Evolutionary conservation across 2,329 filamentous ascomycete species (phyloP).

Genomic region (Fusarium sp.): DNA sequence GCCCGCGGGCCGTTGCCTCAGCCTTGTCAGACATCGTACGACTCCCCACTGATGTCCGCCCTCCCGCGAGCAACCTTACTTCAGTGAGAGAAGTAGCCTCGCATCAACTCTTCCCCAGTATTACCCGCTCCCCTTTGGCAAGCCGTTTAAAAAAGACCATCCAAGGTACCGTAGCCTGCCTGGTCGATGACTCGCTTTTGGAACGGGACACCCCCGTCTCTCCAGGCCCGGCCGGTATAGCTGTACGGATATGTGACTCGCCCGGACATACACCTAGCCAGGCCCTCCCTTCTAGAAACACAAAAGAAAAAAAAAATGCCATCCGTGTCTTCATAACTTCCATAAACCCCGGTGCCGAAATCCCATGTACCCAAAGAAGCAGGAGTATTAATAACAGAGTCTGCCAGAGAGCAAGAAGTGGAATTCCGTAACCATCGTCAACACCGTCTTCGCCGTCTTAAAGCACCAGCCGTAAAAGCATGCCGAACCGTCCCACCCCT

Average conservation of each 20-base stretch:
- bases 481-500: slow-evolving; percentile 39
- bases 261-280: slow-evolving; percentile 13
- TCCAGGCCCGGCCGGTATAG: slow-evolving; percentile 21
- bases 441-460: slow-evolving; percentile 43
- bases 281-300: slow-evolving; percentile 22
- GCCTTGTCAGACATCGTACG: slow-evolving; percentile 45
- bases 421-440: slow-evolving; percentile 47
- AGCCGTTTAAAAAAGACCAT: slow-evolving; percentile 27
- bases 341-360: slow-evolving; percentile 43
- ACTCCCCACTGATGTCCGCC: slow-evolving; percentile 43
- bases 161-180: slow-evolving; percentile 24
- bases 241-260: slow-evolving; percentile 5
- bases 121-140: slow-evolving; percentile 42
- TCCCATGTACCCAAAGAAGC: slow-evolving; percentile 43
- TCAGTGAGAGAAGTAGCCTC: slow-evolving; percentile 40
- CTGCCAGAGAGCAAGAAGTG: slow-evolving; percentile 41
- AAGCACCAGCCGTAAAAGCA: slow-evolving; percentile 45
- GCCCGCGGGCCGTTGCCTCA: slow-evolving; percentile 40
- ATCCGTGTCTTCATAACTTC: slow-evolving; percentile 48
- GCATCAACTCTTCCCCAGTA: slow-evolving; percentile 44
- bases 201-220: slow-evolving; percentile 36
- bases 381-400: slow-evolving; percentile 40
- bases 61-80: slow-evolving; percentile 36
- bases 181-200: slow-evolving; percentile 36
- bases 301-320: slow-evolving; percentile 41